These are phyloP conservation scores for Biscogniauxia marginata DNA, from an alignment of 2,329 filamentous ascomycete species.

Conservation along the genomic window DNA sequence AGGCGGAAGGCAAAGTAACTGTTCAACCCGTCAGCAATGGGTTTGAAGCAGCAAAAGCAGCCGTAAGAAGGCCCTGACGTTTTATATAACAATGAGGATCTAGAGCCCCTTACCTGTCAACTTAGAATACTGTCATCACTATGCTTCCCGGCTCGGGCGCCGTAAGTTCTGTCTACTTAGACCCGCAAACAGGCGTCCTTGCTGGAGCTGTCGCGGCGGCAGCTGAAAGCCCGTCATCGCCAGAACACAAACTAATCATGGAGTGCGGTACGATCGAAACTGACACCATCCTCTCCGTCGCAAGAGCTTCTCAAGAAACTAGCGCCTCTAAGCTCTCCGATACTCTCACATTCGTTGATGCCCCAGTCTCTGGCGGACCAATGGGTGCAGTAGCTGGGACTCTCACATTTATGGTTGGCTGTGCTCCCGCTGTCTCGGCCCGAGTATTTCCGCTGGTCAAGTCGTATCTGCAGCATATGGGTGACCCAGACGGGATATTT, in stretches of 20 bases:
- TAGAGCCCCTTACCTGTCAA: no score
- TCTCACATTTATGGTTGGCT: conserved; percentile 39
- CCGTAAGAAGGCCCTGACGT: no score
- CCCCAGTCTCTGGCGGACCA: conserved; percentile 37
- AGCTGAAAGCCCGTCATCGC: background rate
- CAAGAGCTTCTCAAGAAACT: conserved; percentile 51
- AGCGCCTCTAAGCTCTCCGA: conserved; percentile 28
- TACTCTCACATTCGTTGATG: conserved; percentile 34
- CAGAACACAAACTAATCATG: conserved; percentile 27
- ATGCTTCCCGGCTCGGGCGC: conserved; percentile 39
- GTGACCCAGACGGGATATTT: conserved; percentile 45
- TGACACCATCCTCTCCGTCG: conserved; percentile 48
- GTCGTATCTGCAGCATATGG: conserved; percentile 60
- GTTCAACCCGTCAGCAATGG: conserved; percentile 37
- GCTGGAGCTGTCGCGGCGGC: conserved; percentile 26
- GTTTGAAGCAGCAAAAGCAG: conserved; percentile 36
- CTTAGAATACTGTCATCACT: conserved; percentile 37
- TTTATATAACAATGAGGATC: no score
- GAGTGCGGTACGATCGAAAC: conserved; percentile 34
- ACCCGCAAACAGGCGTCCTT: conserved; percentile 32
- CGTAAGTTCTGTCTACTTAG: conserved; percentile 38
- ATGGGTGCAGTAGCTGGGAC: conserved; percentile 35
- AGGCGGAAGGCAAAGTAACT: conserved; percentile 34
- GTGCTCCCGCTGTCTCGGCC: conserved; percentile 36
- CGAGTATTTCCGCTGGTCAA: conserved; percentile 54